Evolutionary conservation across 495 filamentous ascomycete species (phyloP), one percentile per base, ranked within the genome.

Genomic region (Penicillium ochrochloron): DNA sequence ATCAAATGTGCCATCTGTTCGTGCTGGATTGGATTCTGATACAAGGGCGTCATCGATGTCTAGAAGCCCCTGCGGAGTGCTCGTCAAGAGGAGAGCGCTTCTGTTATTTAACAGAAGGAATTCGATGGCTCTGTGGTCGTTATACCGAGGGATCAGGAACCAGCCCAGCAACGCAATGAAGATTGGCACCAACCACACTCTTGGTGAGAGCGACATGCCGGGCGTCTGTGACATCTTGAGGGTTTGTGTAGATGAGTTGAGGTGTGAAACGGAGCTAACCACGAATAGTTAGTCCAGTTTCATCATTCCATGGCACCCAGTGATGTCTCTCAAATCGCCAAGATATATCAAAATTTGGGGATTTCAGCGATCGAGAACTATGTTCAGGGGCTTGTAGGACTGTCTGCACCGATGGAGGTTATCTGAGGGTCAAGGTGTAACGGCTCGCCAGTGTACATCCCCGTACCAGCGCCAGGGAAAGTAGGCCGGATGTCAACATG

Each of bases 1-100:
- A 21, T 48, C 44, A 48, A 48, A 48, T 19, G 19, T 48, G 44
- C 44, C 44, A 25, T 48, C 44, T 48, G 10, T 12, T 23, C 44
- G 44, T 25, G 44, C 44, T 25, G 44, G 44, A 25, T 48, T 48
- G 9, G 44, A 23, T 10, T 48, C 44, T 48, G 44, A 48, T 48
- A 48, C 21, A 12, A 48, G 44, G 10, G 44, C 44, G 19, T 48
- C 44, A 5, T 48, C 21, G 44, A 48, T 48, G 44, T 48, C 44
- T 12, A 48, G 44, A 23, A 48, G 44, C 12, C 19, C 8, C 10
- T 48, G 44, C n/a, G 44, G 44, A 23, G 44, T 48, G 21, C 9
- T 48, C 8, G 44, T 4, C 44, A 48, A 25, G 7, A 48, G 44
- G 10, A 48, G 44, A 12, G 44, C 23, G 44, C 44, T 48, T 48